Evolutionary conservation across 768 basidiomycete genomes (phyloP).

Genomic region (Leccinellum luteum): DNA sequence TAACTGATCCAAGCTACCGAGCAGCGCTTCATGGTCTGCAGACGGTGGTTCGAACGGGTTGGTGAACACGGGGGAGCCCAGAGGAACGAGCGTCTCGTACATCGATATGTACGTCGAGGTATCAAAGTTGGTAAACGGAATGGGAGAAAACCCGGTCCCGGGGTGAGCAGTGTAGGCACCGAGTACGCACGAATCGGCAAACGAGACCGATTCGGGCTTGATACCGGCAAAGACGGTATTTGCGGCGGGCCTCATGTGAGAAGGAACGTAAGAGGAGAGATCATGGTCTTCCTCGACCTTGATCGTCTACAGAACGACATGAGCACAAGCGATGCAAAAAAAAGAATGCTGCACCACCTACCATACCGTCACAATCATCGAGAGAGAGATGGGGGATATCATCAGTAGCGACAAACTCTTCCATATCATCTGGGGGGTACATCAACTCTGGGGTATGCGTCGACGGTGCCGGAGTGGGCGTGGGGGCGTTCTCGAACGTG

Average conservation of each 20-base stretch:
- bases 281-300: constrained; percentile 1
- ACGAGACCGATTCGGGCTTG: constrained; percentile 29
- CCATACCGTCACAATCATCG: constrained; percentile 15
- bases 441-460: constrained; percentile 21
- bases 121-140: constrained; percentile 10
- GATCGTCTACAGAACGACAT: constrained; percentile 11
- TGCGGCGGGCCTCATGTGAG: constrained; percentile 21
- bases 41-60: constrained; percentile 26
- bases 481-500: not conserved
- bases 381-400: constrained; percentile 38
- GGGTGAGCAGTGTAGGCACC: constrained; percentile 12
- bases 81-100: constrained; percentile 8
- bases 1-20: constrained; percentile 28
- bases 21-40: constrained; percentile 7
- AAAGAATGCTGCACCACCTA: constrained; percentile 10
- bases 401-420: constrained; percentile 33
- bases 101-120: constrained; percentile 7
- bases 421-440: constrained; percentile 5
- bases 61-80: constrained; percentile 29
- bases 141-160: constrained; percentile 1
- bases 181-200: constrained; percentile 27
- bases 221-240: constrained; percentile 27
- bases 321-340: not conserved
- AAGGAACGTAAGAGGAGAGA: constrained; percentile 11
- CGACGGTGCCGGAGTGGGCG: not conserved